Base-by-base conservation (phyloP, 805 yeast genomes). In the Priceomyces haplophilus region DNA sequence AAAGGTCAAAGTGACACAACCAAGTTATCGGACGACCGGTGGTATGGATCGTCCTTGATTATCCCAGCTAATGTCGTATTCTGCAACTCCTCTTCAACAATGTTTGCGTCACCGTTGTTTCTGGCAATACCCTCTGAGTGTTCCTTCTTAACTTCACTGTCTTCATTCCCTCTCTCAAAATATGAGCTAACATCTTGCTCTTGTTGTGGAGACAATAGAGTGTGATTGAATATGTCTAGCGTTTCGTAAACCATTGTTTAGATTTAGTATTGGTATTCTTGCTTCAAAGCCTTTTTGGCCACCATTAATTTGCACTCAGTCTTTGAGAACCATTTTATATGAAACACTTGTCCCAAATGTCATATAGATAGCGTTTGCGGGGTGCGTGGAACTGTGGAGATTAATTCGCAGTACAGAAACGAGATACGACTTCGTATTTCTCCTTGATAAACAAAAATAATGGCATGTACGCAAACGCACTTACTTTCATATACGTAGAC, bases 11-110 rank as follows among this genome's bases (percentile, higher is more conserved):
- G 37, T 6, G 37, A 34, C 6, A 57, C 52, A 23, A 49, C 51
- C 42, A 58, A 52, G 43, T 58, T 58, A 44, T 58, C 63, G 4
- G 63, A 53, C 8, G 63, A 58, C 49, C 46, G 46, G 43, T 58
- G 54, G 43, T 48, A 58, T 44, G 47, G 52, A n/a, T 54, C 56
- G 38, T 55, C 52, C 21, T 39, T 43, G n/a, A 49, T 54, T 31
- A 47, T 43, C 19, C 45, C 47, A 34, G 44, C 20, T 15, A 27
- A 7, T 38, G 20, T 45, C 37, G 39, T 21, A 21, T 34, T 34
- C 16, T 20, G 16, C 11, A 40, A 16, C 3, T 5, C 13, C 3
- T 24, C 36, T 17, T 25, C 25, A 17, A 16, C 31, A 11, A 15
- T 15, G 15, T 7, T 13, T 12, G 15, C 31, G 11, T 27, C 15